A percentile compares a stretch with the other conserved stretches of the same genome.
Conservation (phyloP, 768 basidiomycete genomes). For the Auricularia sp. region DNA sequence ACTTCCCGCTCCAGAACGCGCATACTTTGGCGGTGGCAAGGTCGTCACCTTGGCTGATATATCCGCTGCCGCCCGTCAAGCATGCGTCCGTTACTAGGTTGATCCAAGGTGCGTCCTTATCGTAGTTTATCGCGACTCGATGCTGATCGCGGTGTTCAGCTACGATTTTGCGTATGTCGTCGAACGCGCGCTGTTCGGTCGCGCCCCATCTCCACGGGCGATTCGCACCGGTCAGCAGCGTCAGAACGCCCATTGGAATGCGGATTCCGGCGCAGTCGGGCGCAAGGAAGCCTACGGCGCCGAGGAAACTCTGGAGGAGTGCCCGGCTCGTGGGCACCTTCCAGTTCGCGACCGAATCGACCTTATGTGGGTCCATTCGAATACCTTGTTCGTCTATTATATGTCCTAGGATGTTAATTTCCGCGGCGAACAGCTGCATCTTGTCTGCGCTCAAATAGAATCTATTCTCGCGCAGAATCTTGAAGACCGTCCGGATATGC, state of each 20-base stretch:
- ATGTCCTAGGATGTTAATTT: slow-evolving; percentile 9
- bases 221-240: slow-evolving; percentile 9
- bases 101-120: not conserved
- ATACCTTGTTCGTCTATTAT: slow-evolving; percentile 14
- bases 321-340: slow-evolving; percentile 11
- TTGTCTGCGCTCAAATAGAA: slow-evolving; percentile 29
- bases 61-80: slow-evolving; percentile 10
- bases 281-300: slow-evolving; percentile 14
- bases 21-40: slow-evolving; percentile 17
- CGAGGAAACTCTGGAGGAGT: slow-evolving; percentile 11
- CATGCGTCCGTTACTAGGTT: slow-evolving; percentile 8
- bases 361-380: slow-evolving; percentile 16
- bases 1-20: slow-evolving; percentile 28
- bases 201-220: slow-evolving; percentile 9
- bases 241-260: slow-evolving; percentile 7
- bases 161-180: slow-evolving; percentile 10
- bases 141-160: not conserved
- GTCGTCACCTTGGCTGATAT: slow-evolving; percentile 17
- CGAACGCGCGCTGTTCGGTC: slow-evolving; percentile 12
- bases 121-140: not conserved
- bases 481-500: slow-evolving; percentile 23
- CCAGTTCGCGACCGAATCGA: slow-evolving; percentile 14
- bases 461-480: slow-evolving; percentile 21
- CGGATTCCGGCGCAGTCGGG: slow-evolving; percentile 10
- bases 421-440: slow-evolving; percentile 17